Base-by-base conservation (phyloP, 2,329 filamentous ascomycete genomes). In the Elsinoe necatrix region DNA sequence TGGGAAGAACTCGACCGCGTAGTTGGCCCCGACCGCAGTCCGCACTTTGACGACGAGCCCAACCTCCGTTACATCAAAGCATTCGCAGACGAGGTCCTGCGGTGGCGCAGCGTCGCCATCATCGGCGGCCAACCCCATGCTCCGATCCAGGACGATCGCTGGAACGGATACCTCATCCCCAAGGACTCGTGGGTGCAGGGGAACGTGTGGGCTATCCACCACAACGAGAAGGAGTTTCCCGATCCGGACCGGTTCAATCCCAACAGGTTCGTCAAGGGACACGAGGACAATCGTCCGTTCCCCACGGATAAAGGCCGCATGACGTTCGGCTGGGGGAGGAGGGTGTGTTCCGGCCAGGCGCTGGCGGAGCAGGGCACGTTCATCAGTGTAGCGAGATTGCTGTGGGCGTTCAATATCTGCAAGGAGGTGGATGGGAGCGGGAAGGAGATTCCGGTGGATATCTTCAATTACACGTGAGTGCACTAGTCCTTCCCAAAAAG, bases 81-180 rank as follows among this genome's bases (percentile, higher is more conserved):
- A 0, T 70, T 91, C 14, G 84, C 87, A 57, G 89, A 89, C 64
- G 87, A 92, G 65, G 80, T 84, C 1, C 74, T 91, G 0, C 79
- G 87, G 16, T 91, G 81, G 74, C 89, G 82, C 76, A 85, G 82
- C 1, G 86, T 89, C 21, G 85, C 89, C 58, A 85, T 86, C 2
- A 84, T 92, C 61, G 87, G 83, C 61, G 75, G 91, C 0, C 87
- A 87, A 0, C 76, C 64, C 11, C 64, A 67, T 54, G 61, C 64
- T 8, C 63, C 62, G 2, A 56, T 62, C 20, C 35, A 61, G 51
- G 65, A 67, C 39, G 64, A 67, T 35, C 51, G 55, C 16, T 67
- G 59, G 45, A 63, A 63, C 23, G 64, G 64, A 42, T 66, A 63
- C 55, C 29, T 54, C 21, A 66, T 67, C 18, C 64, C 64, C 5